phyloP scores from a whole-genome alignment of 257 asterid genomes.

The Linderniella brevidens region DNA sequence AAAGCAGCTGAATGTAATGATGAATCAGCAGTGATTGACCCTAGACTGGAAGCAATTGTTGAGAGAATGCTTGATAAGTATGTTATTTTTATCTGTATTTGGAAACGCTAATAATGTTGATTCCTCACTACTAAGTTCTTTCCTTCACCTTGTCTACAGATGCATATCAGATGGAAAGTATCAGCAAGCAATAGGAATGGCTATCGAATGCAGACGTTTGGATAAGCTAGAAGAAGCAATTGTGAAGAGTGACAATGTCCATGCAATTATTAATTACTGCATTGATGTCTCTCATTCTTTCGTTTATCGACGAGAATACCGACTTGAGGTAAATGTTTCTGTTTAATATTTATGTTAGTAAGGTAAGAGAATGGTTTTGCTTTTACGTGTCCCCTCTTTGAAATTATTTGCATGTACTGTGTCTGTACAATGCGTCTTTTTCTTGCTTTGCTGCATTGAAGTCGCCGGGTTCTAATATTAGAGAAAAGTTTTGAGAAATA shows the following conservation, averaged over 20 bases:
- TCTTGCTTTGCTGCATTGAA: too few species aligned
- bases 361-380: neutral
- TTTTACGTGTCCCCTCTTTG: neutral
- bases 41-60: slow-evolving; percentile 84
- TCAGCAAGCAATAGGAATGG: slow-evolving; percentile 89
- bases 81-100: slow-evolving; percentile 10
- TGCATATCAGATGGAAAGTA: slow-evolving; percentile 75
- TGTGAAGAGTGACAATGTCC: slow-evolving; percentile 55
- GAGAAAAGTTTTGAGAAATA: too few species aligned
- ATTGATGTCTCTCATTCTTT: slow-evolving; percentile 64
- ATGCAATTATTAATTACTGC: slow-evolving; percentile 63
- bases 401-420: too few species aligned
- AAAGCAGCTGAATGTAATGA: slow-evolving; percentile 67
- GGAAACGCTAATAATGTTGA: slow-evolving; percentile 6
- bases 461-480: too few species aligned
- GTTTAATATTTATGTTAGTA: slow-evolving; percentile 3
- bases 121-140: neutral
- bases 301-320: slow-evolving; percentile 69
- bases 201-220: slow-evolving; percentile 82
- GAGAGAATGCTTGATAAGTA: slow-evolving; percentile 97
- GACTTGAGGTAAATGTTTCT: slow-evolving; percentile 54
- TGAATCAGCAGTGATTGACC: slow-evolving; percentile 20
- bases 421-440: too few species aligned
- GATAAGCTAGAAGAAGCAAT: slow-evolving; percentile 89
- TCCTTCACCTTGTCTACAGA: slow-evolving; percentile 20